Evolutionary conservation across 2,329 filamentous ascomycete genomes (phyloP).

Genomic region (Teratosphaeriaceae sp.): DNA sequence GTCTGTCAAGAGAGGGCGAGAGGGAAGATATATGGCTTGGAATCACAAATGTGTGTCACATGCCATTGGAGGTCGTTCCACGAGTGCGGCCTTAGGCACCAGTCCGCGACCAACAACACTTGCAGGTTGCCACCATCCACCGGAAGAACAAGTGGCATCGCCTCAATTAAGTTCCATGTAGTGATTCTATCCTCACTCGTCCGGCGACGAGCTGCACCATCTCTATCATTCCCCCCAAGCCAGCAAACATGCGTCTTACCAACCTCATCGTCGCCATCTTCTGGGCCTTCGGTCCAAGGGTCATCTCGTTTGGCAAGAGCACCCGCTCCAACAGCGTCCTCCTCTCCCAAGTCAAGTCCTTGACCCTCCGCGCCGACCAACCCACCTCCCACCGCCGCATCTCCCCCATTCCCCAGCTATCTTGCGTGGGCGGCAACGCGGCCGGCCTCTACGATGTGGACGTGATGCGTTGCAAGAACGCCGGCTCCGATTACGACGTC

Average conservation of each 20-base stretch:
- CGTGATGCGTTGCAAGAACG: constrained; percentile 83
- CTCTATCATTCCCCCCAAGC: neutral
- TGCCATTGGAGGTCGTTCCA: no score
- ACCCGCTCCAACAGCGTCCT: constrained; percentile 46
- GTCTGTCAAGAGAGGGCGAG: no score
- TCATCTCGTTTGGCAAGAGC: constrained; percentile 14
- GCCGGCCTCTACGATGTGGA: constrained; percentile 64
- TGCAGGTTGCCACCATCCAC: no score
- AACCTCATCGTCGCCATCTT: constrained; percentile 7
- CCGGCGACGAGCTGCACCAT: neutral
- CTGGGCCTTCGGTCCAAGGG: constrained; percentile 10
- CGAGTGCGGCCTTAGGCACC: no score
- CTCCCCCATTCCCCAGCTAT: constrained; percentile 63
- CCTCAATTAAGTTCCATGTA: neutral
- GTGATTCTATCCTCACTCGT: neutral
- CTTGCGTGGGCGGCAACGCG: constrained; percentile 61
- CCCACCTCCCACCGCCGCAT: constrained; percentile 72
- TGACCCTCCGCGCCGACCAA: constrained; percentile 66
- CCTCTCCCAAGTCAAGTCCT: constrained; percentile 62
- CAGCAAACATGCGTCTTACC: neutral
- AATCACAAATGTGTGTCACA: no score
- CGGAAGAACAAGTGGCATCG: constrained; percentile 3
- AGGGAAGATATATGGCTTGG: no score
- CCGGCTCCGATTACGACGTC: constrained; percentile 68
- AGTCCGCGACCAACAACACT: no score